Base-by-base conservation (phyloP, 148 eudicot species). In the Spergularia marina region DNA sequence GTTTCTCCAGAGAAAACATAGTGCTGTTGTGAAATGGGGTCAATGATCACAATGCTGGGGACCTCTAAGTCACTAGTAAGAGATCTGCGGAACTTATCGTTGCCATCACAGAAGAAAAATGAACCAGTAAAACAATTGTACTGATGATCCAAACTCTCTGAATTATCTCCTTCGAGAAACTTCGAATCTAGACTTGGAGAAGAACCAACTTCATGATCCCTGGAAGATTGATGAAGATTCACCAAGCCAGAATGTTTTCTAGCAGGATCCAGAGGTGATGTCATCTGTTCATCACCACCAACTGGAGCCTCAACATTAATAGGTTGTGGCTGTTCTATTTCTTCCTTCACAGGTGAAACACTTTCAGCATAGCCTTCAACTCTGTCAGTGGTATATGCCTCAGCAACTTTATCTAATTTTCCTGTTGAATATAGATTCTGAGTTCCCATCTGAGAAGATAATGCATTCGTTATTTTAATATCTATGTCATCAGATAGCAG, bases 401-500 rank as follows among this genome's bases (percentile, higher is more conserved):
- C 36, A 84, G 76, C 72, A 53, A 34, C 70, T 70, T 83, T 83
- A 52, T 54, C 76, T 14, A 80, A 76, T 10, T 62, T 76, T 41
- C 71, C 69, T 34, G 78, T n/a, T 51, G 72, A 82, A 82, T 65
- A 81, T 56, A 74, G 74, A 59, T 72, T 30, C 30, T 65, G 66
- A 36, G 76, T 65, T 70, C 84, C 82, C 55, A 68, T 67, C 53
- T 82, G 81, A 61, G 81, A 20, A 58, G 85, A 82, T 69, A 70
- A 65, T 65, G 78, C 79, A 84, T 87, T 86, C 75, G 81, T 80
- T 70, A 76, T 60, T 63, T 84, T 84, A 57, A 94, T 81, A 70
- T 89, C 90, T 51, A 90, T 57, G 79, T 94, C 97, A 70, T 91
- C 91, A 55, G 98, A 94, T 68, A 94, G 78, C 76, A 94, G 95